Evolutionary conservation across 2,329 filamentous ascomycete species (phyloP).

Genomic region (Cordyceps militaris): DNA sequence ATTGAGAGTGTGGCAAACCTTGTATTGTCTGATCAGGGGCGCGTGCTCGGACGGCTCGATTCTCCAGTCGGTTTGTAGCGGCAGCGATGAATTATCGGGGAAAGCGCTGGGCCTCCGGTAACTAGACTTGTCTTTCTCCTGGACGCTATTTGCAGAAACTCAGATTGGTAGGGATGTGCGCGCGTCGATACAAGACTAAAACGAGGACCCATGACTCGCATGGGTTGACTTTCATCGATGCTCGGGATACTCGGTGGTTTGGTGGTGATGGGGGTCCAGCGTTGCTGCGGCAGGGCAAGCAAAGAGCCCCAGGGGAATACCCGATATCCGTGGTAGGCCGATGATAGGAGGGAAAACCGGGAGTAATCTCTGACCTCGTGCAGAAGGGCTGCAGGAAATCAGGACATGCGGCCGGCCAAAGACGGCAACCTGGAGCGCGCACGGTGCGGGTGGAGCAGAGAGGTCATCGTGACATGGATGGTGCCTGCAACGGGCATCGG

Average conservation of each 20-base stretch:
- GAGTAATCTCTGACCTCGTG: background rate
- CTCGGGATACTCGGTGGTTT: background rate
- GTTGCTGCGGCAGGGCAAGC: background rate
- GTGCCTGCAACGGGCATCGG: background rate
- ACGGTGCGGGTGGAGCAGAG: background rate
- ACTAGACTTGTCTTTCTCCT: background rate
- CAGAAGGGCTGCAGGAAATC: background rate
- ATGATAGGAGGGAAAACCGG: background rate
- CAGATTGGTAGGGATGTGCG: background rate
- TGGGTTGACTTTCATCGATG: background rate
- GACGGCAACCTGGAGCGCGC: background rate
- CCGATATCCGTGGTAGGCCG: constrained; percentile 3
- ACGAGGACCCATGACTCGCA: background rate
- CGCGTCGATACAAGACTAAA: background rate
- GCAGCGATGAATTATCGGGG: background rate
- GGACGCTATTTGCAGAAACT: background rate
- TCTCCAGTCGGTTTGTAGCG: background rate
- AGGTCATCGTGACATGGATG: background rate
- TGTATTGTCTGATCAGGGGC: background rate
- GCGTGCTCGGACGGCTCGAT: background rate
- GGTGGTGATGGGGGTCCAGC: background rate
- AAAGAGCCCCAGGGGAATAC: background rate
- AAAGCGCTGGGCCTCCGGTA: background rate
- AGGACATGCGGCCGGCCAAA: background rate
- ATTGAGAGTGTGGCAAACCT: background rate